These are phyloP conservation scores for Hanseniaspora guilliermondii DNA, from an alignment of 805 yeast genomes.

Conservation along the genomic window DNA sequence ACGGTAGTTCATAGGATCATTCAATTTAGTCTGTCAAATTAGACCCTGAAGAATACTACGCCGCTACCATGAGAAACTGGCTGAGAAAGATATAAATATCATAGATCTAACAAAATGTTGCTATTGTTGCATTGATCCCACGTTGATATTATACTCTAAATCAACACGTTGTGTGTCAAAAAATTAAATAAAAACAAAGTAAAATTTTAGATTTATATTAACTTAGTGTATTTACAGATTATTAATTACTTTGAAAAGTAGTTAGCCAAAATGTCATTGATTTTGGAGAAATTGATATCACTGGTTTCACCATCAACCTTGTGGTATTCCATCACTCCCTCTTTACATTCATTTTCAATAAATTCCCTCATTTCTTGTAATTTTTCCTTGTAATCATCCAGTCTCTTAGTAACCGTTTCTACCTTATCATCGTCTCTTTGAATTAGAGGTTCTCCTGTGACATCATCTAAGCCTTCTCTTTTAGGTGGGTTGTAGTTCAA, in stretches of 20 bases:
- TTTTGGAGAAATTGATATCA: constrained; percentile 3
- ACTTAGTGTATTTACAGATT: not conserved
- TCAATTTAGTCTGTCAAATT: too few species aligned
- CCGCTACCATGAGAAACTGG: too few species aligned
- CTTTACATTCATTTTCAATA: not conserved
- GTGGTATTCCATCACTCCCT: not conserved
- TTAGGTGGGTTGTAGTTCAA: constrained; percentile 82
- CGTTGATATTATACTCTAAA: too few species aligned
- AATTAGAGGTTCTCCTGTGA: constrained; percentile 75
- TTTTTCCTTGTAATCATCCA: constrained; percentile 47
- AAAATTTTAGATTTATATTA: not conserved
- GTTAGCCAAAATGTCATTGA: not conserved
- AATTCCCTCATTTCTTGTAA: constrained; percentile 49
- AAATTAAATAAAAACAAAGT: too few species aligned
- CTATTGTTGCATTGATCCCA: too few species aligned
- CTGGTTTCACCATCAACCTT: constrained; percentile 9
- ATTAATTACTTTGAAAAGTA: not conserved
- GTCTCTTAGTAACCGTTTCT: constrained; percentile 53
- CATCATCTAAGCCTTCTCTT: constrained; percentile 65
- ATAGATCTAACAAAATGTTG: too few species aligned
- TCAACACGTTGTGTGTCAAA: too few species aligned
- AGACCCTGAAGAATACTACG: too few species aligned
- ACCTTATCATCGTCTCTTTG: constrained; percentile 78
- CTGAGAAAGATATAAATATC: too few species aligned
- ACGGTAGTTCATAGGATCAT: too few species aligned